These are phyloP conservation scores for Penicillium manginii DNA, from an alignment of 495 filamentous ascomycete genomes.

Conservation along the genomic window DNA sequence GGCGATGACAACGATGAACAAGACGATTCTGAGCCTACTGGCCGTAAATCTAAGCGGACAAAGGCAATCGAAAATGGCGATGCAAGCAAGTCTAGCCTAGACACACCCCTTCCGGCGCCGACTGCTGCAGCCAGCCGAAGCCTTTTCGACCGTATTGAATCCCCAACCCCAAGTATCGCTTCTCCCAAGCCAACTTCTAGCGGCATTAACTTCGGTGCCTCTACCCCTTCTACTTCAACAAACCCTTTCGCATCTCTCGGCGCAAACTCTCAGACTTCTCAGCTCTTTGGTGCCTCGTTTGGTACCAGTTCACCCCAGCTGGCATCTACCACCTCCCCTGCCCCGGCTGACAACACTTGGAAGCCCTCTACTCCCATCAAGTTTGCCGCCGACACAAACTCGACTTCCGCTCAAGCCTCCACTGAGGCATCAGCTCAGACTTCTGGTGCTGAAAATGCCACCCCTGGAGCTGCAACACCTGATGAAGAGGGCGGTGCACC, in stretches of 20 bases:
- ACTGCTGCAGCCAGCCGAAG: constrained; percentile 46
- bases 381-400: constrained; percentile 42
- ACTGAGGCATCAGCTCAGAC: constrained; percentile 47
- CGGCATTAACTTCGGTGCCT: constrained; percentile 1
- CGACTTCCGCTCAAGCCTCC: constrained; percentile 36
- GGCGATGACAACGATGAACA: constrained; percentile 30
- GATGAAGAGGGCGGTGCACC: constrained; percentile 58
- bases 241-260: constrained; percentile 1
- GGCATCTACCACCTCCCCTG: constrained; percentile 8
- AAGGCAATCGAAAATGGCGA: constrained; percentile 25
- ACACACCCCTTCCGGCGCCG: constrained; percentile 30
- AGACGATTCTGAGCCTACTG: constrained; percentile 26
- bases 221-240: background rate
- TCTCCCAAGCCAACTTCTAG: constrained; percentile 17
- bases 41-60: constrained; percentile 26
- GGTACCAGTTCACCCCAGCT: background rate
- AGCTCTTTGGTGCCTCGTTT: constrained; percentile 1
- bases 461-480: constrained; percentile 59
- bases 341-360: constrained; percentile 55
- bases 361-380: constrained; percentile 55
- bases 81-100: constrained; percentile 37
- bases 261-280: background rate
- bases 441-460: constrained; percentile 54
- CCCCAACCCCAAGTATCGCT: constrained; percentile 19
- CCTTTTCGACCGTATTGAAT: constrained; percentile 62